phyloP scores from a whole-genome alignment of 805 yeast species.

The Candida silvicultrix region DNA sequence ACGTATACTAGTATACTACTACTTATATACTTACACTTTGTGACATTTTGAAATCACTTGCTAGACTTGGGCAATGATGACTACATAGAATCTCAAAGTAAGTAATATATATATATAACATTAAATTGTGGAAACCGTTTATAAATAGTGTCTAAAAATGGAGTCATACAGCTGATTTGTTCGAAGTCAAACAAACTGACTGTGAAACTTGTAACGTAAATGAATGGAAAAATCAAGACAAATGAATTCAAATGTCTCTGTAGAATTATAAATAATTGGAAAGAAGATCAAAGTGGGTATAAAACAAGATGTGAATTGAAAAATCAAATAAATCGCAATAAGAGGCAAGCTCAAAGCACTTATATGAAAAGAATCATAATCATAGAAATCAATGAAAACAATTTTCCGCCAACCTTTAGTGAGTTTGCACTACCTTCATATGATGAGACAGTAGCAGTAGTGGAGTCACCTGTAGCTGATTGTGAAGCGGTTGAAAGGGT shows the following conservation, averaged over 20 bases:
- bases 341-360: not conserved
- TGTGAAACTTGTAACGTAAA: not conserved
- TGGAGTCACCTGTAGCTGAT: not conserved
- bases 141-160: not conserved
- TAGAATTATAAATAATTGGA: not conserved
- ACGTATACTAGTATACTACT: too few relatives aligned
- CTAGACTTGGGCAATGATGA: too few relatives aligned
- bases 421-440: constrained; percentile 2
- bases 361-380: not conserved
- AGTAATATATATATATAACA: too few relatives aligned
- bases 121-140: too few relatives aligned
- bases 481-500: not conserved
- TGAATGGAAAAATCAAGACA: not conserved
- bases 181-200: not conserved
- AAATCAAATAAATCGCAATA: not conserved
- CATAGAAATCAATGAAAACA: not conserved
- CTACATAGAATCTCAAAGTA: too few relatives aligned
- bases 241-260: not conserved
- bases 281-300: not conserved
- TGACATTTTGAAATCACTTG: too few relatives aligned
- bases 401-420: not conserved
- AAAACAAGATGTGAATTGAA: too few relatives aligned
- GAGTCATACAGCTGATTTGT: not conserved
- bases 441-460: constrained; percentile 1
- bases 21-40: too few relatives aligned